These are phyloP conservation scores for Verticillium dahliae DNA, from an alignment of 2,329 filamentous ascomycete genomes.

Conservation along the genomic window DNA sequence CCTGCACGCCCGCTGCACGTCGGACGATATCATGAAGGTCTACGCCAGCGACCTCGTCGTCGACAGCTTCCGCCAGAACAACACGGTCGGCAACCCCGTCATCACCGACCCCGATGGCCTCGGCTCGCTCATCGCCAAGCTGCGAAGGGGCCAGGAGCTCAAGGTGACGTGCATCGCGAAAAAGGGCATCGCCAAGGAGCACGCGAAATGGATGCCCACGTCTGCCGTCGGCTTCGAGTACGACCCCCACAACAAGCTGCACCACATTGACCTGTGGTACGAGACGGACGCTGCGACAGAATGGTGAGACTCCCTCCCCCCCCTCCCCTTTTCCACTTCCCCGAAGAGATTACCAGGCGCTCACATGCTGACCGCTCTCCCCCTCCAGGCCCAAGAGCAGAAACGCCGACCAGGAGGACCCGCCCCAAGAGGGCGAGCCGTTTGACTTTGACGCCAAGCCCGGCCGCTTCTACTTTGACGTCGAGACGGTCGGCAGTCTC, in stretches of 20 bases:
- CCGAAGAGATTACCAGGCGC: too few species aligned
- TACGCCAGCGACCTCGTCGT: slow-evolving; percentile 86
- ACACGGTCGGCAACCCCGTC: slow-evolving; percentile 71
- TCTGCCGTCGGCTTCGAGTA: slow-evolving; percentile 95
- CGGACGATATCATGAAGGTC: slow-evolving; percentile 85
- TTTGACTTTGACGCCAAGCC: slow-evolving; percentile 91
- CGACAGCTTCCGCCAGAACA: slow-evolving; percentile 61
- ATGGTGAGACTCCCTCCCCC: slow-evolving; percentile 51
- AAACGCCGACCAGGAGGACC: slow-evolving; percentile 74
- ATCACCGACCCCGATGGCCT: slow-evolving; percentile 76
- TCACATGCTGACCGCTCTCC: slow-evolving; percentile 15
- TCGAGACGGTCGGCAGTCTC: slow-evolving; percentile 82
- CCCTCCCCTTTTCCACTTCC: neutral
- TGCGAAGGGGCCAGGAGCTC: slow-evolving; percentile 83
- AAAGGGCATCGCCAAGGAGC: slow-evolving; percentile 98
- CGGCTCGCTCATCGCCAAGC: slow-evolving; percentile 82
- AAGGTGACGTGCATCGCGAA: slow-evolving; percentile 89
- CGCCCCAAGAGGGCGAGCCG: slow-evolving; percentile 71
- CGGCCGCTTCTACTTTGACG: slow-evolving; percentile 82
- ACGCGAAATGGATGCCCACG: slow-evolving; percentile 95
- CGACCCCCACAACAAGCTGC: slow-evolving; percentile 92
- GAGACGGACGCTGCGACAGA: slow-evolving; percentile 77
- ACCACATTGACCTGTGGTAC: slow-evolving; percentile 91
- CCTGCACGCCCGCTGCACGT: slow-evolving; percentile 78
- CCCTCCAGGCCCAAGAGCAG: slow-evolving; percentile 66